A percentile compares a stretch with the other conserved stretches of the same genome.
Evolutionary conservation across 2,329 filamentous ascomycete genomes (phyloP).

Genomic region (Anthostomella pinea): DNA sequence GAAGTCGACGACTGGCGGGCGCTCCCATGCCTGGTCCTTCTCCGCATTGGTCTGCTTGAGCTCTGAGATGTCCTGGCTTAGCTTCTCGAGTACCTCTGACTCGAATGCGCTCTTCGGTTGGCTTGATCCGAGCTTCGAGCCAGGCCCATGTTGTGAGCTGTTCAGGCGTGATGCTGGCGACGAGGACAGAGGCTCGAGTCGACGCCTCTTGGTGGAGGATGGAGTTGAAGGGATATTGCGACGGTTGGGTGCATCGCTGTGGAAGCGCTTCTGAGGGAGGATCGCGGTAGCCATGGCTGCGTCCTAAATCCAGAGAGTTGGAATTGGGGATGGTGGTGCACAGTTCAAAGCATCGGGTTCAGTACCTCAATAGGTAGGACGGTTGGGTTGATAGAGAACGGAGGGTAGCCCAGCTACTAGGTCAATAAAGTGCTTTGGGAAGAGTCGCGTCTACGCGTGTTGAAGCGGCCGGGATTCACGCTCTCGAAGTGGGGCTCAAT

Average conservation of each 20-base stretch:
- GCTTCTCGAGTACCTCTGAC: slow-evolving; percentile 88
- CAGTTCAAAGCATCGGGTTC: no score
- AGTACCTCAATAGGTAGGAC: no score
- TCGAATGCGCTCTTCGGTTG: slow-evolving; percentile 91
- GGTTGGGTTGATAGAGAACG: no score
- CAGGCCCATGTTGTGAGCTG: slow-evolving; percentile 60
- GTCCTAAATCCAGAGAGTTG: slow-evolving; percentile 4
- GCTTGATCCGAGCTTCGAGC: slow-evolving; percentile 65
- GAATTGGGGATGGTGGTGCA: slow-evolving; percentile 5
- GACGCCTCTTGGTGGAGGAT: slow-evolving; percentile 73
- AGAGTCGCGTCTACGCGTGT: slow-evolving; percentile 26
- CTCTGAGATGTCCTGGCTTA: slow-evolving; percentile 87
- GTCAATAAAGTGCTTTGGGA: slow-evolving; percentile 21
- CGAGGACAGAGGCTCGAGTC: slow-evolving; percentile 63
- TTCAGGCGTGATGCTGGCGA: slow-evolving; percentile 57
- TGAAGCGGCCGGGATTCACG: slow-evolving; percentile 16
- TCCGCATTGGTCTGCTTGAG: slow-evolving; percentile 85
- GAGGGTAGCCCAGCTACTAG: slow-evolving; percentile 2
- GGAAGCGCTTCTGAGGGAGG: slow-evolving; percentile 69
- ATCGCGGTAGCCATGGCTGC: slow-evolving; percentile 47
- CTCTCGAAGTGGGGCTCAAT: slow-evolving; percentile 15
- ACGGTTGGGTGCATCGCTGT: slow-evolving; percentile 65
- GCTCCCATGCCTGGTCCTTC: slow-evolving; percentile 89
- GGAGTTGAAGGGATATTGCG: slow-evolving; percentile 59
- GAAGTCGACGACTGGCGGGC: slow-evolving; percentile 52